Conservation (phyloP, 2,329 filamentous ascomycete species). For the Cladorrhinum sp. region DNA sequence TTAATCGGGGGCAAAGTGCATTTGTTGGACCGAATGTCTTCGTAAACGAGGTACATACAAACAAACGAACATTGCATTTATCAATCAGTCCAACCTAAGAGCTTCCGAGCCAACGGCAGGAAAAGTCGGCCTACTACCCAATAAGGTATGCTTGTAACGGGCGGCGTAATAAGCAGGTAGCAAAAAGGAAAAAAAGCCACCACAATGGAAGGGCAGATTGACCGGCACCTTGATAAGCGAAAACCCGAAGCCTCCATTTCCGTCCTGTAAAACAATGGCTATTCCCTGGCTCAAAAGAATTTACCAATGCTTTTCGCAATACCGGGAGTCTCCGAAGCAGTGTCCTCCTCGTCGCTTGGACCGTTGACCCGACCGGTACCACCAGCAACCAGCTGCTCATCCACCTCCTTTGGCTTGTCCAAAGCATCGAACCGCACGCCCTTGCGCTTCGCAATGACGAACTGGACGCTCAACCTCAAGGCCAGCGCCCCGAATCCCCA, state of each 20-base stretch:
- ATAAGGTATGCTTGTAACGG: too few relatives aligned
- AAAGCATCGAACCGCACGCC: conserved; percentile 65
- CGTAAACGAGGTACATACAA: too few relatives aligned
- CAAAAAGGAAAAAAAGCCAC: too few relatives aligned
- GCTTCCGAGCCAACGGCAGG: too few relatives aligned
- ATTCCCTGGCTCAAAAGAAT: conserved; percentile 47
- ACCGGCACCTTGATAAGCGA: neutral
- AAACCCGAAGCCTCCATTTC: neutral
- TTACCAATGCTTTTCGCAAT: conserved; percentile 44
- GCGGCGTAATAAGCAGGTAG: too few relatives aligned
- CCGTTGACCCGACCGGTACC: neutral
- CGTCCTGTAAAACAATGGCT: neutral
- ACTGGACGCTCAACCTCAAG: conserved; percentile 59
- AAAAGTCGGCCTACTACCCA: too few relatives aligned
- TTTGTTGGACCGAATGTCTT: too few relatives aligned
- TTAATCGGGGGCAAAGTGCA: too few relatives aligned
- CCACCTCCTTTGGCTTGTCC: conserved; percentile 49
- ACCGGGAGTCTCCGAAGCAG: conserved; percentile 19
- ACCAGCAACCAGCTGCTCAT: conserved; percentile 9
- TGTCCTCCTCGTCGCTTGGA: conserved; percentile 11
- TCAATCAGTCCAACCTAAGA: too few relatives aligned
- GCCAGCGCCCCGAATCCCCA: conserved; percentile 65
- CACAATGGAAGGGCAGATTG: too few relatives aligned
- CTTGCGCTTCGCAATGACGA: conserved; percentile 51
- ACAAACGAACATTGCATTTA: too few relatives aligned